Percentiles rank a stretch among this genome's conserved stretches.
These are phyloP conservation scores for Chlorencoelia australis DNA, from an alignment of 2,329 filamentous ascomycete genomes.

Conservation along the genomic window DNA sequence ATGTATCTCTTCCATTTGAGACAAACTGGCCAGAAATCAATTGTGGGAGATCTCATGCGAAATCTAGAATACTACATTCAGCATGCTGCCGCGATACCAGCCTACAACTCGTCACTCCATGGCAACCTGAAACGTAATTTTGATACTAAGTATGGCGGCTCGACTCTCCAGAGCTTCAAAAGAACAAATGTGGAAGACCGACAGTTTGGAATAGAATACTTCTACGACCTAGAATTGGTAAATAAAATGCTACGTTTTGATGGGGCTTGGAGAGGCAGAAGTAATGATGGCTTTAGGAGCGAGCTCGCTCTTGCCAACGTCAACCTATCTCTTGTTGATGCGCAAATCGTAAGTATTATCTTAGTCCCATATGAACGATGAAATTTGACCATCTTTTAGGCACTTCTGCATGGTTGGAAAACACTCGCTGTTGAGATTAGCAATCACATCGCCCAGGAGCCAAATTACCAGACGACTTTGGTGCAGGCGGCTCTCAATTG, in stretches of 20 bases:
- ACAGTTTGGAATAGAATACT: conserved; percentile 66
- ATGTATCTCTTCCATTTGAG: conserved; percentile 84
- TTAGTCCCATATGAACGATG: neutral
- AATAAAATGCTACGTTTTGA: conserved; percentile 69
- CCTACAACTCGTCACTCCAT: conserved; percentile 83
- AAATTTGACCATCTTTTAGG: conserved; percentile 36
- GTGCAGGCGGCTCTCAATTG: conserved; percentile 68
- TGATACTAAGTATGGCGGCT: conserved; percentile 62
- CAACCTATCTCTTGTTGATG: conserved; percentile 85
- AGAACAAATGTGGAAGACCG: conserved; percentile 56
- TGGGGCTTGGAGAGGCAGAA: conserved; percentile 62
- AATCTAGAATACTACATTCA: conserved; percentile 72
- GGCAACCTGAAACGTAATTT: conserved; percentile 80
- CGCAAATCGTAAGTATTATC: conserved; percentile 60
- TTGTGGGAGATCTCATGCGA: conserved; percentile 62
- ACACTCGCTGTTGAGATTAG: conserved; percentile 77
- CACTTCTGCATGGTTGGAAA: conserved; percentile 83
- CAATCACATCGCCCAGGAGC: conserved; percentile 32
- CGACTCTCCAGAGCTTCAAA: conserved; percentile 70
- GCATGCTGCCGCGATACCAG: conserved; percentile 66
- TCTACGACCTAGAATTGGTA: conserved; percentile 72
- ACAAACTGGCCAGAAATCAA: conserved; percentile 57
- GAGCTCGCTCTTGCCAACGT: conserved; percentile 83
- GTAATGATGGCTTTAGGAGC: conserved; percentile 62
- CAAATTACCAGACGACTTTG: conserved; percentile 18